phyloP scores from a whole-genome alignment of 192 early-diverging fungal genomes.

The Radiomyces spectabilis region DNA sequence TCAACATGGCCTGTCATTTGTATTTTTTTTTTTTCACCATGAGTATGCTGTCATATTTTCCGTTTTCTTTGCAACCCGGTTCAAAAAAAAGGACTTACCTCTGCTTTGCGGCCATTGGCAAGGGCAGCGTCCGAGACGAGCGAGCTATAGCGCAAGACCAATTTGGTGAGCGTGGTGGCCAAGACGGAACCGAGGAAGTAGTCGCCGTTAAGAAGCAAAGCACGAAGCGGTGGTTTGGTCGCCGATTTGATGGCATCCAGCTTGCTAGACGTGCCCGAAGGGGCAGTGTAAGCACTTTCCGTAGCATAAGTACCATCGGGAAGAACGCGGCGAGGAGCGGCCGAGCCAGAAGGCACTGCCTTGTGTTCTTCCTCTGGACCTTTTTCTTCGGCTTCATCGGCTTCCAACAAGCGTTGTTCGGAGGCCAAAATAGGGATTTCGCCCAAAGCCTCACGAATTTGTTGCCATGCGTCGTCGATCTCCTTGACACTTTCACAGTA shows the following conservation, averaged over 20 bases:
- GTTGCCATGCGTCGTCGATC: constrained; percentile 80
- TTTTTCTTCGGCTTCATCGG: constrained; percentile 49
- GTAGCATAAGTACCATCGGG: constrained; percentile 98
- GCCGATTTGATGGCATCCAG: constrained; percentile 46
- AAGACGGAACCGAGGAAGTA: constrained; percentile 90
- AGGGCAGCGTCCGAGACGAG: constrained; percentile 36
- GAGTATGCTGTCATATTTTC: no score
- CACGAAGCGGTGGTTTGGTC: constrained; percentile 64
- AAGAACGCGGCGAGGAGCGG: constrained; percentile 71
- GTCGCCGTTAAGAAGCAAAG: constrained; percentile 86
- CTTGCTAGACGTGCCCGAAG: constrained; percentile 36
- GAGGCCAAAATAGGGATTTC: constrained; percentile 92
- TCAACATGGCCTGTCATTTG: constrained; percentile 92
- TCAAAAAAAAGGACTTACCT: constrained; percentile 48
- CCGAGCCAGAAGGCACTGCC: constrained; percentile 7
- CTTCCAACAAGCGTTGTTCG: constrained; percentile 80
- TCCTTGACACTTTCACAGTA: constrained; percentile 71
- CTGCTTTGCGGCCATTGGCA: constrained; percentile 83
- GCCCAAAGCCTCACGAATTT: constrained; percentile 77
- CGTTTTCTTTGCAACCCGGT: no score
- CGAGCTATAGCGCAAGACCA: constrained; percentile 73
- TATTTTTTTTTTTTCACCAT: no score
- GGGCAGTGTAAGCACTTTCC: constrained; percentile 77
- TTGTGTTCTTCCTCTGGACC: constrained; percentile 22
- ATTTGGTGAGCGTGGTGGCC: constrained; percentile 82